phyloP scores from a whole-genome alignment of 495 filamentous ascomycete genomes.

The Penicillium parvum region DNA sequence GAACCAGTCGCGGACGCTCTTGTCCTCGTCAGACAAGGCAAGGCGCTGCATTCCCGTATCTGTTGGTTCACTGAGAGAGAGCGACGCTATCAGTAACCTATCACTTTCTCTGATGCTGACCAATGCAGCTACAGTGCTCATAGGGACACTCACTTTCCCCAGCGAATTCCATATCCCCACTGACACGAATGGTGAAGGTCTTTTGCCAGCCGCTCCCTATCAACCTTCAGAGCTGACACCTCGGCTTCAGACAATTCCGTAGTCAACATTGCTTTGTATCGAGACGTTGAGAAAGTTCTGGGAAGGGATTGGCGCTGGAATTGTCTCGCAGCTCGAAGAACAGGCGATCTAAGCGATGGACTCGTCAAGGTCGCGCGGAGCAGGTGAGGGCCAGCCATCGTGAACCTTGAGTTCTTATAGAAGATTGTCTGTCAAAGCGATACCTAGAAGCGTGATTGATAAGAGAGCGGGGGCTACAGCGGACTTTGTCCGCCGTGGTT shows the following conservation, averaged over 20 bases:
- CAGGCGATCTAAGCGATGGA: neutral
- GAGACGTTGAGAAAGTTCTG: constrained; percentile 27
- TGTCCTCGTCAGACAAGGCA: constrained; percentile 66
- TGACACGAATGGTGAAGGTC: constrained; percentile 63
- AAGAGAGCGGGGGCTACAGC: constrained; percentile 15
- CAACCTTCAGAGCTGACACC: constrained; percentile 48
- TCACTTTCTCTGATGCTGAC: too few relatives aligned
- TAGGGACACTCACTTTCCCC: constrained; percentile 54
- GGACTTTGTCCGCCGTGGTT: constrained; percentile 13
- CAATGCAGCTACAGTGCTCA: constrained; percentile 1
- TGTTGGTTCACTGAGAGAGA: constrained; percentile 48
- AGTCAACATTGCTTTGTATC: constrained; percentile 33
- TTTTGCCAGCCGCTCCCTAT: constrained; percentile 54
- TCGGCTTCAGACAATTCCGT: constrained; percentile 38
- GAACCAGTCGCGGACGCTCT: constrained; percentile 71
- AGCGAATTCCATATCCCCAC: constrained; percentile 61
- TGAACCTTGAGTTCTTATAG: constrained; percentile 5
- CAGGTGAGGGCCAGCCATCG: constrained; percentile 1
- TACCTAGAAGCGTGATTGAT: constrained; percentile 8
- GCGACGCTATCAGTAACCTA: too few relatives aligned
- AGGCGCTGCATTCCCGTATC: constrained; percentile 66
- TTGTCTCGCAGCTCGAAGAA: neutral
- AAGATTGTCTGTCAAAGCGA: neutral
- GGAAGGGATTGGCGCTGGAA: neutral
- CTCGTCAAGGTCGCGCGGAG: constrained; percentile 3